phyloP scores from a whole-genome alignment of 2,329 filamentous ascomycete species.

The Didymella pomorum region DNA sequence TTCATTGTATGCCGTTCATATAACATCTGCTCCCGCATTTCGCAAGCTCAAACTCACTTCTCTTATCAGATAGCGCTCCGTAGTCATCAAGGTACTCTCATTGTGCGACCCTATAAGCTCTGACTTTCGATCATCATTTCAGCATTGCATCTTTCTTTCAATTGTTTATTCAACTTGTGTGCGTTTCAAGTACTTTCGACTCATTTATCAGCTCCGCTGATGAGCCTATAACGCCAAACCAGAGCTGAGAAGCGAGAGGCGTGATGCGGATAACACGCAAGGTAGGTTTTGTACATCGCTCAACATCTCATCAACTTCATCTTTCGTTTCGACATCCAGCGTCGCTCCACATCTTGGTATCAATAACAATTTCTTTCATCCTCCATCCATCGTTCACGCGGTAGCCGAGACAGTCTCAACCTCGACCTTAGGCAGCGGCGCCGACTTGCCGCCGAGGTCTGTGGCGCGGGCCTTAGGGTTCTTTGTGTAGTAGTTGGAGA shows the following conservation, averaged over 20 bases:
- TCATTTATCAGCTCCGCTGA: not conserved
- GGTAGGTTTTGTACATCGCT: conserved; percentile 9
- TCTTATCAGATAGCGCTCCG: conserved; percentile 3
- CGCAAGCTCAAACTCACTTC: not conserved
- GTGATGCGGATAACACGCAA: conserved; percentile 8
- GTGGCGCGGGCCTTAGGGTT: conserved; percentile 79
- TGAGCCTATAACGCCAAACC: conserved; percentile 6
- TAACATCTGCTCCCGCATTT: conserved; percentile 3
- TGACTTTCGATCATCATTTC: not conserved
- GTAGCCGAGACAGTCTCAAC: conserved; percentile 61
- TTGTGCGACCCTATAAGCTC: not conserved
- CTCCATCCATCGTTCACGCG: conserved; percentile 38
- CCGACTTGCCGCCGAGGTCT: conserved; percentile 77
- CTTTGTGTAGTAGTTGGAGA: conserved; percentile 90
- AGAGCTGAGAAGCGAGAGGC: conserved; percentile 14
- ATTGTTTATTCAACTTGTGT: conserved; percentile 5
- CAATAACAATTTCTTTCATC: conserved; percentile 26
- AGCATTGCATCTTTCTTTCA: not conserved
- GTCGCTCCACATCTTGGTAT: conserved; percentile 24
- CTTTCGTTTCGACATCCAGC: conserved; percentile 5
- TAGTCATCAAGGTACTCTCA: conserved; percentile 18
- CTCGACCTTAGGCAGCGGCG: conserved; percentile 71
- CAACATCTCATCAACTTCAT: not conserved
- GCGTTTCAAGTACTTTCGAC: not conserved
- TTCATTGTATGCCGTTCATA: not conserved